These are phyloP conservation scores for Albatrellus ellisii DNA, from an alignment of 768 basidiomycete species.

Conservation along the genomic window DNA sequence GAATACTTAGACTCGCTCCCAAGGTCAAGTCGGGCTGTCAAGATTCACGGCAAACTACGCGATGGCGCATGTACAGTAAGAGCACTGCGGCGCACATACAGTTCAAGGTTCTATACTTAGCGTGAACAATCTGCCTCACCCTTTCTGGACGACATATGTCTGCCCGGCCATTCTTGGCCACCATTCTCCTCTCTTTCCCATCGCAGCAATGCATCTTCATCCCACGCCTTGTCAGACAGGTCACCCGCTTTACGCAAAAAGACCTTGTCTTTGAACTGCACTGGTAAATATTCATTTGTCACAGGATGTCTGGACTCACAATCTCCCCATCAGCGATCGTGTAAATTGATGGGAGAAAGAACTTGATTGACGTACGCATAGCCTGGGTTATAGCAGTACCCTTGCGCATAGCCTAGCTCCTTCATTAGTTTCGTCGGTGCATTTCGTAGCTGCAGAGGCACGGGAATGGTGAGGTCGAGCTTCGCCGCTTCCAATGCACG, in stretches of 20 bases:
- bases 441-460: slow-evolving; percentile 66
- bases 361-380: slow-evolving; percentile 22
- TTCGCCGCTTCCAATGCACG: slow-evolving; percentile 51
- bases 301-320: slow-evolving; percentile 31
- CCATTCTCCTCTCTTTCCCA: slow-evolving; percentile 35
- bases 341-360: neutral
- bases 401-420: slow-evolving; percentile 33
- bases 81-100: too few relatives aligned
- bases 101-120: too few relatives aligned
- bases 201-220: slow-evolving; percentile 29
- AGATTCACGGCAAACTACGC: too few relatives aligned
- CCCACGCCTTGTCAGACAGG: slow-evolving; percentile 29
- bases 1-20: too few relatives aligned
- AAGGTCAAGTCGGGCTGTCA: too few relatives aligned
- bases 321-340: neutral
- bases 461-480: slow-evolving; percentile 35
- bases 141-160: neutral
- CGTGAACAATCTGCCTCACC: too few relatives aligned
- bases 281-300: slow-evolving; percentile 37
- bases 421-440: slow-evolving; percentile 56
- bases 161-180: slow-evolving; percentile 24
- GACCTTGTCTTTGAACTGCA: slow-evolving; percentile 23
- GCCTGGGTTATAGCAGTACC: slow-evolving; percentile 37
- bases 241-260: slow-evolving; percentile 29
- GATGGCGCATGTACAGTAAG: too few relatives aligned